Evolutionary conservation across 345 rosid genomes (phyloP), one percentile per base, ranked within the genome.

Genomic region (Syzygium aqueum): DNA sequence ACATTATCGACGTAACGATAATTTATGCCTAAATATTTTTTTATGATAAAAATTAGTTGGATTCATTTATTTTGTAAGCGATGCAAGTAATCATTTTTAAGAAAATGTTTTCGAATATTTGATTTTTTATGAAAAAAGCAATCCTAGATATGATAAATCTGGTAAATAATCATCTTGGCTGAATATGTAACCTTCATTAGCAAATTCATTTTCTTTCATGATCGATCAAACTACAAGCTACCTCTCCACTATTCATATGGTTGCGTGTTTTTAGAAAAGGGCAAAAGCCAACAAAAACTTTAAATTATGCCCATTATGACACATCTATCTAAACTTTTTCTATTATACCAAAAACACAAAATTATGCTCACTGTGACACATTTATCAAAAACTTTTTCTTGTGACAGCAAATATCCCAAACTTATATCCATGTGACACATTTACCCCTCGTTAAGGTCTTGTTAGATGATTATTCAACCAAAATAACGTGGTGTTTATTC

Each of bases 51-150:
- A 67, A 73, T 37, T 11, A 6, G 22, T 37, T 73, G 13, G 7
- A 4, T 73, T 19, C 12, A 37, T 73, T 33, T 0, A 0, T 73
- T 73, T 11, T 19, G 0, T 11, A 73, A 37, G 3, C 0, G 0
- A 19, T 10, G 22, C 12, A 12, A 73, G 27, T 1, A 0, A 19
- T 73, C 11, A 73, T 37, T 37, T 22, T 73, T 1, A 9, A 73
- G 14, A 37, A 73, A 19, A 19, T 73, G 0, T 73, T 37, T 73
- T 33, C 2, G 2, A 73, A 33, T 17, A 2, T 11, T 33, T 73
- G 25, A 9, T 73, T 33, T 33, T 33, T 33, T 7, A 73, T 21
- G 27, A 2, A 5, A 37, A 73, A 73, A 19, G 5, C 13, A 5
- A 37, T 37, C 27, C 27, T 73, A 37, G 0, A 37, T 9, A 0